A percentile compares a stretch with the other conserved stretches of the same genome.
These are phyloP conservation scores for Diospyros lotus DNA, from an alignment of 148 eudicot species.

Conservation along the genomic window DNA sequence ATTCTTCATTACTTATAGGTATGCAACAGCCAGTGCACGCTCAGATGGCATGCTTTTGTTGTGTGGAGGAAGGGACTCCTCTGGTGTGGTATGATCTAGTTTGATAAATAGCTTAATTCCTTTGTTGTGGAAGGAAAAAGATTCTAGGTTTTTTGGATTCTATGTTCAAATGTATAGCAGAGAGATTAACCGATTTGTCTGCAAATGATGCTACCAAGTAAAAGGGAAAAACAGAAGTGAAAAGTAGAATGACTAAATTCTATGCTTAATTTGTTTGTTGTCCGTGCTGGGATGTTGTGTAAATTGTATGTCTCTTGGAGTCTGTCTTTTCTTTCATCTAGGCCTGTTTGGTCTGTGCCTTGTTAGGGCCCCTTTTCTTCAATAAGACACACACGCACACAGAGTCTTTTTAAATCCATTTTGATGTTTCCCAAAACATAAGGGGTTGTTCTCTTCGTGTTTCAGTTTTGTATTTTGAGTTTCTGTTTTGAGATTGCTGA, in stretches of 20 bases:
- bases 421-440: too few relatives aligned
- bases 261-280: neutral
- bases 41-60: constrained; percentile 98
- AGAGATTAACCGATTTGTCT: neutral
- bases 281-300: too few relatives aligned
- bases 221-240: neutral
- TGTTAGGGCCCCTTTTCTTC: too few relatives aligned
- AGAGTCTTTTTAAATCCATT: too few relatives aligned
- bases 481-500: too few relatives aligned
- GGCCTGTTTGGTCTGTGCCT: too few relatives aligned
- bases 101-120: constrained; percentile 10
- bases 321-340: too few relatives aligned
- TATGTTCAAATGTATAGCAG: neutral
- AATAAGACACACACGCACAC: too few relatives aligned
- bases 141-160: neutral
- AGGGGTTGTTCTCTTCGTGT: too few relatives aligned
- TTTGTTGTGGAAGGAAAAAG: neutral
- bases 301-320: too few relatives aligned
- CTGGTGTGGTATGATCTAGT: constrained; percentile 64
- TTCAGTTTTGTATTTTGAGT: too few relatives aligned
- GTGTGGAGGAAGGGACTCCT: constrained; percentile 91
- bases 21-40: constrained; percentile 97
- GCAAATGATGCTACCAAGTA: neutral
- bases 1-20: constrained; percentile 38
- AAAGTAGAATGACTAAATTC: neutral